phyloP scores from a whole-genome alignment of 2,329 filamentous ascomycete genomes.

The Neofusicoccum ribis region DNA sequence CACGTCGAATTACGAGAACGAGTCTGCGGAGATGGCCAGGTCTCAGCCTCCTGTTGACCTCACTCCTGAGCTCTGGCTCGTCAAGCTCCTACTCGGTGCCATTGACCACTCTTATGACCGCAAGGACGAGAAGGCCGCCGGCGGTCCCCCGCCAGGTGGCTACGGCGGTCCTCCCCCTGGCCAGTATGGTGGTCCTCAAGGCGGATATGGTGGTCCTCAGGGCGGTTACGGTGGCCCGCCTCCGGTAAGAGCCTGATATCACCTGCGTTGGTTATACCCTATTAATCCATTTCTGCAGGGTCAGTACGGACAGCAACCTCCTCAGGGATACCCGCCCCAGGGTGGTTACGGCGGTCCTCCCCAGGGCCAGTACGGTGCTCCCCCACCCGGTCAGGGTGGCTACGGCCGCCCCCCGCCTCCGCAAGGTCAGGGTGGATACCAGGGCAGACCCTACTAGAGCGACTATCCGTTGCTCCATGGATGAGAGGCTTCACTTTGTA shows the following conservation, averaged over 20 bases:
- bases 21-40: conserved; percentile 65
- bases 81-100: conserved; percentile 67
- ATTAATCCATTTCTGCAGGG: conserved; percentile 19
- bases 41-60: conserved; percentile 63
- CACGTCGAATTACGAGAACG: conserved; percentile 69
- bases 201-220: conserved; percentile 3
- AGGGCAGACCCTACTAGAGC: conserved; percentile 7
- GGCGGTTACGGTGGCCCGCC: conserved; percentile 24
- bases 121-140: conserved; percentile 61
- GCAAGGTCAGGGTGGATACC: conserved; percentile 16
- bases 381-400: conserved; percentile 34
- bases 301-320: conserved; percentile 27
- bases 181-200: conserved; percentile 34
- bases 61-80: conserved; percentile 65
- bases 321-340: conserved; percentile 21
- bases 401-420: conserved; percentile 29
- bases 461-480: background rate
- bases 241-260: conserved; percentile 4
- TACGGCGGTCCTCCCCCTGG: conserved; percentile 28
- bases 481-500: background rate
- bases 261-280: conserved; percentile 1
- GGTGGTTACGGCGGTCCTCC: conserved; percentile 28
- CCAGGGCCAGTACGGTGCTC: conserved; percentile 26
- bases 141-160: conserved; percentile 27
- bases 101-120: conserved; percentile 66